A percentile compares a stretch with the other conserved stretches of the same genome.
phyloP scores from a whole-genome alignment of 805 yeast genomes.

The Saccharomycopsis olivae region DNA sequence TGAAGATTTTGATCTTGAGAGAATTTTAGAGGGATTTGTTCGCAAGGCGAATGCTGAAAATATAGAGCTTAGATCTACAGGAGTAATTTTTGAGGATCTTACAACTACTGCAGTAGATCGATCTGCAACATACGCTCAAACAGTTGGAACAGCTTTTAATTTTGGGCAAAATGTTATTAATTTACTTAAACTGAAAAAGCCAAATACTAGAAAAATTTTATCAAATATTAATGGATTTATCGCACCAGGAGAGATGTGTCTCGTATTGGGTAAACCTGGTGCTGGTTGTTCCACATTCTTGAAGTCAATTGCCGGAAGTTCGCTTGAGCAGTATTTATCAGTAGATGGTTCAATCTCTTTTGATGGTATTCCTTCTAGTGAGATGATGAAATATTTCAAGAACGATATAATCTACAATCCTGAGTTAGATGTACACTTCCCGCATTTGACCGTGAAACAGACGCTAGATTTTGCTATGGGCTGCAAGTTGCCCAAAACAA shows the following conservation, averaged over 20 bases:
- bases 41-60: slow-evolving; percentile 14
- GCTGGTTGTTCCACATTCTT: slow-evolving; percentile 67
- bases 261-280: slow-evolving; percentile 68
- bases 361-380: slow-evolving; percentile 38
- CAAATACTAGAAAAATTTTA: slow-evolving; percentile 22
- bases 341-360: slow-evolving; percentile 33
- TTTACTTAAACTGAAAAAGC: slow-evolving; percentile 25
- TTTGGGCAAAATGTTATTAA: slow-evolving; percentile 1
- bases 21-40: slow-evolving; percentile 31
- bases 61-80: slow-evolving; percentile 24
- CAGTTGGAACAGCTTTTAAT: slow-evolving; percentile 24
- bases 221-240: slow-evolving; percentile 33
- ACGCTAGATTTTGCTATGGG: slow-evolving; percentile 39
- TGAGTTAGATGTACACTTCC: slow-evolving; percentile 40
- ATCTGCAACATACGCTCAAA: slow-evolving; percentile 40
- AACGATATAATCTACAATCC: slow-evolving; percentile 43
- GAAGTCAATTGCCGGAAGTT: slow-evolving; percentile 46
- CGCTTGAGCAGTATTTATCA: slow-evolving; percentile 25
- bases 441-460: slow-evolving; percentile 39
- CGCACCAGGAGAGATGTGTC: slow-evolving; percentile 44
- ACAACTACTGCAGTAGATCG: slow-evolving; percentile 41
- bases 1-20: slow-evolving; percentile 36
- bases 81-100: slow-evolving; percentile 33
- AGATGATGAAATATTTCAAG: slow-evolving; percentile 36
- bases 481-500: slow-evolving; percentile 35